phyloP scores from a whole-genome alignment of 140 eudicot species.

The Flaveria floridana region DNA sequence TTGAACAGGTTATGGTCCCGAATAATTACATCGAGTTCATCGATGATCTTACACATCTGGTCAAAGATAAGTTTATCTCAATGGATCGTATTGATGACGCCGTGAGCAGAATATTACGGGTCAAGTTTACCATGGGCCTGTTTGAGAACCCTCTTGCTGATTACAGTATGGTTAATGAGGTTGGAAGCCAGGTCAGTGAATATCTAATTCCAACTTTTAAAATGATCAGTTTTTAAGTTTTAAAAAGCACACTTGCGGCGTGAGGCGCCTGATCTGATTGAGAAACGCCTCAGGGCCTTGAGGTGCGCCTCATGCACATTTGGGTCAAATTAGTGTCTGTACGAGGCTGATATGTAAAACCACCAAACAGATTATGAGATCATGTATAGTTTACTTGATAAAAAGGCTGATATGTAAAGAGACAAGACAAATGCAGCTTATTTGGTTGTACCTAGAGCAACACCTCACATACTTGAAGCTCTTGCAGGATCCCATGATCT shows the following conservation, averaged over 20 bases:
- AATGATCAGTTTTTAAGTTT: background rate
- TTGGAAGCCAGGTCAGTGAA: constrained; percentile 47
- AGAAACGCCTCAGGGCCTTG: background rate
- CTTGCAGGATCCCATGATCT: background rate
- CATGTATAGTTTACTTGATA: background rate
- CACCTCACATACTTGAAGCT: too few species aligned
- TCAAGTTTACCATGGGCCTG: constrained; percentile 48
- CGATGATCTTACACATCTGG: constrained; percentile 48
- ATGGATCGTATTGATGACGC: constrained; percentile 72
- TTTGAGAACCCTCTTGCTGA: constrained; percentile 59
- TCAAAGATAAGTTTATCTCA: constrained; percentile 49
- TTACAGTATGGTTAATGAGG: constrained; percentile 39
- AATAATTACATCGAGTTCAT: constrained; percentile 51
- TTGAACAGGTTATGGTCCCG: constrained; percentile 57
- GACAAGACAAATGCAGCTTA: background rate
- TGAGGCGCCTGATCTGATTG: background rate
- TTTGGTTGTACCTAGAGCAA: background rate
- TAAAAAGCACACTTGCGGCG: background rate
- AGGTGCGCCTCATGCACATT: background rate
- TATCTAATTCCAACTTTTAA: constrained; percentile 12
- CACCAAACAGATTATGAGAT: background rate
- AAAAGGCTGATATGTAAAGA: background rate
- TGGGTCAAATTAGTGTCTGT: background rate
- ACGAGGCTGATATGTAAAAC: background rate
- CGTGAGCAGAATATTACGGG: constrained; percentile 53